phyloP scores from a whole-genome alignment of 768 basidiomycete species.

The Lactifluus volemus region DNA sequence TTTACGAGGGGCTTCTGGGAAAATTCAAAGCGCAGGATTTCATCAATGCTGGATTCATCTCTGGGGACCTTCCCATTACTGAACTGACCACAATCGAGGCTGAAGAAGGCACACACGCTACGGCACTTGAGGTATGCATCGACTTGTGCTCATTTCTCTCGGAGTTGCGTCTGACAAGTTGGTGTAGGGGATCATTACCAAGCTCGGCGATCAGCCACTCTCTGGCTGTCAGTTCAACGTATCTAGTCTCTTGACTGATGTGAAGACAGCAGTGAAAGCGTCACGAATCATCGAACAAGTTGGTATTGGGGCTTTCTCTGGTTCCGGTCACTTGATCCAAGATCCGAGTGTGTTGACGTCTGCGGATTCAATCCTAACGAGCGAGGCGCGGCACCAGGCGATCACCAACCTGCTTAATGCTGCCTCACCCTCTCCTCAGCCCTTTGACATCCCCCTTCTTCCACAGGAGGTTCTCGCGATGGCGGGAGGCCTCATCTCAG shows the following conservation, averaged over 20 bases:
- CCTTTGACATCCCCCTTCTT: conserved; percentile 64
- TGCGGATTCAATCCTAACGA: conserved; percentile 67
- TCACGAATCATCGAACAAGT: conserved; percentile 72
- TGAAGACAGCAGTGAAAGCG: conserved; percentile 56
- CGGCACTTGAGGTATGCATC: conserved; percentile 38
- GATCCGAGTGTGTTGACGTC: conserved; percentile 53
- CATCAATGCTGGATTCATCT: conserved; percentile 51
- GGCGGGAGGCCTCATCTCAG: conserved; percentile 57
- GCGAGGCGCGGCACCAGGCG: conserved; percentile 80
- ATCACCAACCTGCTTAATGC: conserved; percentile 62
- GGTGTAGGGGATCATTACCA: conserved; percentile 37
- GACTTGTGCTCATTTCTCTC: too few species aligned
- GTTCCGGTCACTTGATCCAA: conserved; percentile 53
- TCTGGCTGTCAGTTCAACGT: conserved; percentile 64
- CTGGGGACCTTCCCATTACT: conserved; percentile 45
- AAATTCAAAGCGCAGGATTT: conserved; percentile 64
- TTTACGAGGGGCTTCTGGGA: conserved; percentile 56
- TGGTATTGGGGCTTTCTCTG: conserved; percentile 74
- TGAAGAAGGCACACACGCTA: conserved; percentile 57
- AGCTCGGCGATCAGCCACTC: conserved; percentile 47
- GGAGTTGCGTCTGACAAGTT: background rate
- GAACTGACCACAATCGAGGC: conserved; percentile 49
- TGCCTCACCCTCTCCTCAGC: conserved; percentile 50
- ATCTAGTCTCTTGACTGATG: conserved; percentile 48
- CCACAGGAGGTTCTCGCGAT: conserved; percentile 66